A percentile compares a stretch with the other conserved stretches of the same genome.
Conservation (phyloP, 495 filamentous ascomycete genomes). For the Cenococcum geophilum region DNA sequence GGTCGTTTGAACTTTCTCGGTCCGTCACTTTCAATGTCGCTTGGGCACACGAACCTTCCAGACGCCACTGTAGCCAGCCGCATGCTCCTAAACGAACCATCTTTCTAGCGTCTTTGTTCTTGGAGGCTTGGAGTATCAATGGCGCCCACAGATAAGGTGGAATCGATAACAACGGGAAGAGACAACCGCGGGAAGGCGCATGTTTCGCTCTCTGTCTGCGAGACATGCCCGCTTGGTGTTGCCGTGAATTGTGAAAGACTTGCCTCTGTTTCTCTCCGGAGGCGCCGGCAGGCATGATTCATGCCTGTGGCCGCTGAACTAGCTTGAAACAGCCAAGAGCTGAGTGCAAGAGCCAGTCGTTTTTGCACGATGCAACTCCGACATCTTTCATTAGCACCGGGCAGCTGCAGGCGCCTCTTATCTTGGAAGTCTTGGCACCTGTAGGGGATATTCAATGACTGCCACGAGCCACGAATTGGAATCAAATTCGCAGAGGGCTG, state of each 20-base stretch:
- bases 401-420: too few relatives aligned
- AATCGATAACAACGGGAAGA: too few relatives aligned
- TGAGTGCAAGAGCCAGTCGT: too few relatives aligned
- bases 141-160: too few relatives aligned
- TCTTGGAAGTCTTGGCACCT: too few relatives aligned
- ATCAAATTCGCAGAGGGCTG: too few relatives aligned
- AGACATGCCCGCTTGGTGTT: background rate
- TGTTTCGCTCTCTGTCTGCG: background rate
- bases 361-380: too few relatives aligned
- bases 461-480: too few relatives aligned
- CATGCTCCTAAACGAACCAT: background rate
- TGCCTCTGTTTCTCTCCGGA: background rate
- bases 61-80: background rate
- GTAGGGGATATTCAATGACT: too few relatives aligned
- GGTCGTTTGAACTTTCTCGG: background rate
- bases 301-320: background rate
- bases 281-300: background rate
- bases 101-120: too few relatives aligned
- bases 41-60: background rate
- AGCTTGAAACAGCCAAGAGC: background rate
- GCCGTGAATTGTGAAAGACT: background rate
- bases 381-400: too few relatives aligned
- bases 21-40: background rate
- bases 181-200: background rate
- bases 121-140: too few relatives aligned